Base-by-base conservation (phyloP, 257 asterid genomes). In the Solanum pennellii region DNA sequence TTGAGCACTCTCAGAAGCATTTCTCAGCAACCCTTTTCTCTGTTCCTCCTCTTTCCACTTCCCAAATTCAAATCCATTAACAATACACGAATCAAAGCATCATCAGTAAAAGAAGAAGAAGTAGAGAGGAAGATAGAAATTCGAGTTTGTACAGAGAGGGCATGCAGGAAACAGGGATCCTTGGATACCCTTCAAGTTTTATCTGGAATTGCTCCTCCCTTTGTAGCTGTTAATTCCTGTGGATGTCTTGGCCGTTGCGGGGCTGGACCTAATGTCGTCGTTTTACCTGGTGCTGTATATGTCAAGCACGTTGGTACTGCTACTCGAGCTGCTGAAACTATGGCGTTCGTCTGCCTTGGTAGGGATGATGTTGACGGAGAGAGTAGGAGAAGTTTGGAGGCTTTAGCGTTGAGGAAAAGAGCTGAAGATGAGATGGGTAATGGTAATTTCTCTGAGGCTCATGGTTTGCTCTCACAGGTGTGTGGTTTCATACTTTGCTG, bases 241-340 rank as follows among this genome's bases (percentile, higher is more conserved):
- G 99, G 98, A 9, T 97, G 98, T 89, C 95, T 97, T 13, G 98
- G 98, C 29, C 91, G 87, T 62, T 97, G 99, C 75, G 98, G 98
- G 45, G 84, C 97, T 23, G 98, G 98, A 9, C 99, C 99, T 9
- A 95, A 94, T 85, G 88, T 93, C 82, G 96, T 93, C 66, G 91
- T 93, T 87, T 88, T 97, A 91, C 99, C 98, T 25, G 93, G 88
- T 83, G 92, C 87, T 59, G 91, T 90, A 25, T 89, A 92, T 65
- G 91, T 95, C 14, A 90, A 91, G 86, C 98, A 97, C 84, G 94
- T 98, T 82, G 97, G 95, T 88, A 94, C 98, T 66, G 90, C 99
- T 37, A 89, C 85, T 73, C 92, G 93, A 88, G 98, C 98, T 2
- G 95, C 94, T 49, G 87, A 91, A 65, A 87, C 82, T 85, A 95